Base-by-base conservation (phyloP, 1,284 basidiomycete species). In the Naganishia liquefaciens region DNA sequence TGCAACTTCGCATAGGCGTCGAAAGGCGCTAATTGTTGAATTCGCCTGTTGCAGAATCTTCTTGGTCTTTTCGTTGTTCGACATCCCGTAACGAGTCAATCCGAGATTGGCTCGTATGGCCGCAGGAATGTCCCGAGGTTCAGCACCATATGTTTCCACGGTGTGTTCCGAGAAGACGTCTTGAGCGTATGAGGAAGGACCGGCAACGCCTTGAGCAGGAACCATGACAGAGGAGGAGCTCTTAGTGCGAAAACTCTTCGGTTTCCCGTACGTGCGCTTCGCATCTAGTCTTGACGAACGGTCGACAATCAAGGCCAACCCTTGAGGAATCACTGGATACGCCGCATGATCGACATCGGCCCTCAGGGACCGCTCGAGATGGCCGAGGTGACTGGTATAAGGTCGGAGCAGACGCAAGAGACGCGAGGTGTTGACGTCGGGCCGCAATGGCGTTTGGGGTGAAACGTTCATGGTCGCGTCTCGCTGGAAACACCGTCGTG, bases 261-360 rank as follows among this genome's bases (percentile, higher is more conserved):
- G 33, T 25, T 60, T 60, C 17, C 57, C 57, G 47, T 60, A 60
- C 23, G 57, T 60, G 21, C 57, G 57, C 39, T 60, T 49, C 27
- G 44, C 19, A 11, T 40, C 46, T n/a, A 33, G 57, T 49, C 40
- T 60, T 23, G 17, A 2, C 17, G 23, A 21, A 7, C 57, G 57
- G 40, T 60, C 57, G 6, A 60, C 28, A 1, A 33, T 60, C 15
- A 50, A 23, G 6, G 46, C n/a, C 21, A 60, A 15, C 2, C 57
- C 57, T 39, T 60, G 57, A 39, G 57, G 33, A 23, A 60, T 39
- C 11, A 60, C 46, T 5, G 46, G 4, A 50, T 60, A 60, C 25
- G 57, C 46, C 11, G 57, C 49, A 37, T 60, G 46, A n/a, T 60
- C 57, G 19, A 46, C 10, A 50, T 60, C 57, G 11, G 30, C 33